Evolutionary conservation across 2,329 filamentous ascomycete species (phyloP).

Genomic region (Aureobasidium vineae): DNA sequence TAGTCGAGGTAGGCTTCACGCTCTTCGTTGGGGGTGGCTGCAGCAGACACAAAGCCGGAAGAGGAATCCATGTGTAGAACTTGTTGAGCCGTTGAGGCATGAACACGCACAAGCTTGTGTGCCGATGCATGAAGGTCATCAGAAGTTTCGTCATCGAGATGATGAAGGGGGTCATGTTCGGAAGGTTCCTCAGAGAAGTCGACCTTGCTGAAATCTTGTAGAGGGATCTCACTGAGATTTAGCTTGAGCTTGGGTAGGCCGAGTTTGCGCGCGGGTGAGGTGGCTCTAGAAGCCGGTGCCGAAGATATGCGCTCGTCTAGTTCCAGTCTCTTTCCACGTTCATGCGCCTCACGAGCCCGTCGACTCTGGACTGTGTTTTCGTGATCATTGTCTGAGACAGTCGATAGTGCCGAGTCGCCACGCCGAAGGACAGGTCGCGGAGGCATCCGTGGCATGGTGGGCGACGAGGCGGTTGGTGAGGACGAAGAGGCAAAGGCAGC

Average conservation of each 20-base stretch:
- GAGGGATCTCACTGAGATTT: slow-evolving; percentile 34
- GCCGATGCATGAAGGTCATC: slow-evolving; percentile 42
- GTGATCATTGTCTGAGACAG: slow-evolving; percentile 21
- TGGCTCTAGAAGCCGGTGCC: slow-evolving; percentile 35
- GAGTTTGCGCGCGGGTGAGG: slow-evolving; percentile 31
- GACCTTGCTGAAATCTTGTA: slow-evolving; percentile 31
- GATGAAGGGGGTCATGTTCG: slow-evolving; percentile 33
- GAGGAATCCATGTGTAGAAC: slow-evolving; percentile 30
- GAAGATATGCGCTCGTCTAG: slow-evolving; percentile 34
- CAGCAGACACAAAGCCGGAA: slow-evolving; percentile 45
- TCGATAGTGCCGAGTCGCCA: slow-evolving; percentile 25
- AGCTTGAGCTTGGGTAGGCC: slow-evolving; percentile 27
- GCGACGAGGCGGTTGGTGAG: background rate
- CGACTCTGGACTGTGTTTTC: slow-evolving; percentile 24
- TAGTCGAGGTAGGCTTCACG: slow-evolving; percentile 59
- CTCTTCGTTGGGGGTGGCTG: slow-evolving; percentile 49
- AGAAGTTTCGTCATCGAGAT: slow-evolving; percentile 23
- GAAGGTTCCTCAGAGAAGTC: slow-evolving; percentile 34
- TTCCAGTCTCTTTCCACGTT: slow-evolving; percentile 40
- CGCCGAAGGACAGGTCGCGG: slow-evolving; percentile 27
- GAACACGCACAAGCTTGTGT: slow-evolving; percentile 45
- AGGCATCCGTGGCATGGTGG: slow-evolving; percentile 14
- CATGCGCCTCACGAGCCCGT: slow-evolving; percentile 37
- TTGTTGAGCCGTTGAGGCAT: slow-evolving; percentile 36
- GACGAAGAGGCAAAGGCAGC: slow-evolving; percentile 23